Base-by-base conservation (phyloP, 2,329 filamentous ascomycete species). In the Aspergillus fischeri region DNA sequence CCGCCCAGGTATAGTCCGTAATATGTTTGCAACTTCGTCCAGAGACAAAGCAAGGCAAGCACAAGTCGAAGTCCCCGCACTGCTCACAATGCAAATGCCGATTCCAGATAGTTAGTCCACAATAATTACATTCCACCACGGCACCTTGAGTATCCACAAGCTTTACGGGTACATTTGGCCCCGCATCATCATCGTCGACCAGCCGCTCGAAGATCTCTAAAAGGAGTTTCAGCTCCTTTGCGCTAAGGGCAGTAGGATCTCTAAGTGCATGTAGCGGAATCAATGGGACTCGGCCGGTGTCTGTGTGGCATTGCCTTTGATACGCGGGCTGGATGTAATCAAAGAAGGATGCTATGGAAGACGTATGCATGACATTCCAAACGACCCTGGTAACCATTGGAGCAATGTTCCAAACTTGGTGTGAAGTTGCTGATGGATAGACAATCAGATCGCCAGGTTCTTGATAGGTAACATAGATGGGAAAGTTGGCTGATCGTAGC, bases 51-150 rank as follows among this genome's bases (percentile, higher is more conserved):
- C 71, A 74, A 14, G 67, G 65, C 42, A 73, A 57, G 55, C 70
- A 74, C 27, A 74, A 62, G 52, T 73, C 70, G 56, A 74, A 73
- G 57, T 73, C 71, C 20, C 67, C 65, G 51, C 72, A 74, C 49
- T 70, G 62, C 20, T 69, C 68, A 51, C 71, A 74, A n/a, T 70
- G 70, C 21, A 74, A 58, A 63, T 74, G 71, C 21, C 70, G 69
- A 52, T 74, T 73, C 72, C 72, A 73, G 44, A 74, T 73, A n/a
- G 70, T 70, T 4, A 70, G 66, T 21, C 66, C 69, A 59, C 71
- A 73, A 57, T 73, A 73, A 53, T 73, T 71, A 56, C 72, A 74
- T 38, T 71, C 69, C 45, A 74, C 68, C 10, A 69, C 69, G 3
- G 66, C 70, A 44, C 65, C 61, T 56, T 68, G 67, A 20, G 71